Evolutionary conservation across 2,329 filamentous ascomycete genomes (phyloP), one percentile per base, ranked within the genome.

Genomic region (Aspergillus uvarum): DNA sequence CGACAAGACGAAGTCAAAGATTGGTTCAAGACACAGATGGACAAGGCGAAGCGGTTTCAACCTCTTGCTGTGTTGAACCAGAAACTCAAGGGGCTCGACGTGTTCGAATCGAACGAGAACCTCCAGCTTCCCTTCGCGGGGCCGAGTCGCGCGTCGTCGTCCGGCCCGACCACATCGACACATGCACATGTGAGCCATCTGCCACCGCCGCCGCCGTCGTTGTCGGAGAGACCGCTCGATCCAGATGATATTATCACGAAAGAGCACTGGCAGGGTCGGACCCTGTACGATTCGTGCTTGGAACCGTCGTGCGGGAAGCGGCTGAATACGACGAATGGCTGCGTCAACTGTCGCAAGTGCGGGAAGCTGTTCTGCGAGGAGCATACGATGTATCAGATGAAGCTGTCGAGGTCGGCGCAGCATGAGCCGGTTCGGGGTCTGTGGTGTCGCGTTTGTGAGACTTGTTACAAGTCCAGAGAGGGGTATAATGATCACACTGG

Each of bases 361-460:
- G 95, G 95, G 6, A 89, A 89, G 68, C 79, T 99, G 47, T 99
- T 98, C 73, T 99, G 95, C 76, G 95, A 98, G 72, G 91, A 94
- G 68, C 95, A 99, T 74, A 98, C 95, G 55, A 96, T 99, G 93
- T 99, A 98, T 72, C 94, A 99, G 79, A 98, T 98, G 90, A 97
- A 96, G 80, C 82, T 99, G 11, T 96, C 93, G 8, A 84, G 93
- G 57, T 89, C 92, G 31, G 95, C 95, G 4, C 85, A 88, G 60
- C 92, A 97, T 76, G 95, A 99, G 65, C 94, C 95, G 0, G 86
- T 95, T 1, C 83, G 94, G 63, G 95, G 95, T 7, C 85, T 91
- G 67, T 99, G 95, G 95, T 96, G 91, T 68, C 82, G 95, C 54
- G 94, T 98, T 2, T 99, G 95, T 73, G 95, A 99, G 79, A 98